A percentile compares a stretch with the other conserved stretches of the same genome.
Conservation (phyloP, 805 yeast species). For the Myxozyma lipomycoides region DNA sequence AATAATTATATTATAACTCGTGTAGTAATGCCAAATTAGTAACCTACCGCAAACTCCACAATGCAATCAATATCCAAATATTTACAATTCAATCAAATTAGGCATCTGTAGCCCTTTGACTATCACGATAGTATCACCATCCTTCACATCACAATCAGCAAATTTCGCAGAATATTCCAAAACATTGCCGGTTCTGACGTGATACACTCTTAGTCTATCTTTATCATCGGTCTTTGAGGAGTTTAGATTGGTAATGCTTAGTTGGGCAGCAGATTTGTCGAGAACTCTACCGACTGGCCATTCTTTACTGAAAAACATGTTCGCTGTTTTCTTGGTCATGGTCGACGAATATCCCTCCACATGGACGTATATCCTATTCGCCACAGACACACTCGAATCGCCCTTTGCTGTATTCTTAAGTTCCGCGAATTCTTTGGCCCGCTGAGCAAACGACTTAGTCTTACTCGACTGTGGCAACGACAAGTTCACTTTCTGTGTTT, state of each 20-base stretch:
- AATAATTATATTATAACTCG: no score
- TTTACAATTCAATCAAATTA: background rate
- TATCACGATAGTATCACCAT: slow-evolving; percentile 51
- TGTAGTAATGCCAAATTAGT: no score
- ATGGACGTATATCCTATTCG: slow-evolving; percentile 52
- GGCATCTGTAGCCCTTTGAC: slow-evolving; percentile 46
- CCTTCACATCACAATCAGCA: slow-evolving; percentile 39
- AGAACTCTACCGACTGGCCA: slow-evolving; percentile 61
- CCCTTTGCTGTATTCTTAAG: slow-evolving; percentile 52
- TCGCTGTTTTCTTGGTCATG: slow-evolving; percentile 11
- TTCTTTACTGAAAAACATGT: slow-evolving; percentile 48
- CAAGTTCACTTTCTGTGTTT: slow-evolving; percentile 4
- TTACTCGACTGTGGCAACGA: background rate
- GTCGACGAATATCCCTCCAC: slow-evolving; percentile 29
- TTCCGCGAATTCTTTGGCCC: slow-evolving; percentile 39
- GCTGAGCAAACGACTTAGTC: slow-evolving; percentile 9
- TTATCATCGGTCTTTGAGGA: slow-evolving; percentile 42
- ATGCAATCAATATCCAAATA: no score
- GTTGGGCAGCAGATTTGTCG: slow-evolving; percentile 49
- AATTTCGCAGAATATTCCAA: slow-evolving; percentile 44
- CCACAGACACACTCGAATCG: slow-evolving; percentile 42
- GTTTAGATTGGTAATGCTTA: slow-evolving; percentile 49
- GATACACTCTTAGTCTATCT: slow-evolving; percentile 46
- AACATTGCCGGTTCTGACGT: slow-evolving; percentile 37
- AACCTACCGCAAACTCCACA: no score